These are phyloP conservation scores for Fusarium sp. DNA, from an alignment of 2,329 filamentous ascomycete species.

Conservation along the genomic window DNA sequence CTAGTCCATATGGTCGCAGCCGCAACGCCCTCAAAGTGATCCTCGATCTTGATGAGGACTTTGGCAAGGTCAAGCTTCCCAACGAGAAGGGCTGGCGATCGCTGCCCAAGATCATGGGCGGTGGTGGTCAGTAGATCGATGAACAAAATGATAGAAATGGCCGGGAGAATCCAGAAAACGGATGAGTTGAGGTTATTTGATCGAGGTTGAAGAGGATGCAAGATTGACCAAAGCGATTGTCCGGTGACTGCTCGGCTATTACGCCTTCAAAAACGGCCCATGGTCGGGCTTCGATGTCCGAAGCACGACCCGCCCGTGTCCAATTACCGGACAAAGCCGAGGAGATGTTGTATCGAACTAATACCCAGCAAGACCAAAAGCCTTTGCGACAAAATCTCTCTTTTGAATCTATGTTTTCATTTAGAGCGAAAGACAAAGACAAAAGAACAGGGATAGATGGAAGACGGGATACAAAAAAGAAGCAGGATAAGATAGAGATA, in stretches of 20 bases:
- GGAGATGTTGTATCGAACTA: conserved; percentile 5
- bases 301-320: conserved; percentile 19
- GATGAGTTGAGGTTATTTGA: background rate
- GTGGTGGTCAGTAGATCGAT: conserved; percentile 47
- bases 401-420: conserved; percentile 31
- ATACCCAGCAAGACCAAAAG: conserved; percentile 1
- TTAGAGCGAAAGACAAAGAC: conserved; percentile 21
- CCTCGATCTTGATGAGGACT: conserved; percentile 92
- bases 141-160: conserved; percentile 8
- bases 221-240: conserved; percentile 24
- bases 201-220: conserved; percentile 19
- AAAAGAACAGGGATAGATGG: conserved; percentile 18
- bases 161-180: background rate
- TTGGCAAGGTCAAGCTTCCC: conserved; percentile 78
- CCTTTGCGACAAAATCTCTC: background rate
- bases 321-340: conserved; percentile 34
- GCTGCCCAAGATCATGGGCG: conserved; percentile 63
- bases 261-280: conserved; percentile 14
- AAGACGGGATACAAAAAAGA: conserved; percentile 26
- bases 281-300: conserved; percentile 35
- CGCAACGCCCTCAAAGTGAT: conserved; percentile 96
- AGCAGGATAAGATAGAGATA: conserved; percentile 13
- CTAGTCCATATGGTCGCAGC: conserved; percentile 70
- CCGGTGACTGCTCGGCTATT: conserved; percentile 42
- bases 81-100: conserved; percentile 65